Percentiles rank a stretch among this genome's conserved stretches.
Conservation (phyloP, 2,329 filamentous ascomycete genomes). For the Basipetospora chlamydospora region DNA sequence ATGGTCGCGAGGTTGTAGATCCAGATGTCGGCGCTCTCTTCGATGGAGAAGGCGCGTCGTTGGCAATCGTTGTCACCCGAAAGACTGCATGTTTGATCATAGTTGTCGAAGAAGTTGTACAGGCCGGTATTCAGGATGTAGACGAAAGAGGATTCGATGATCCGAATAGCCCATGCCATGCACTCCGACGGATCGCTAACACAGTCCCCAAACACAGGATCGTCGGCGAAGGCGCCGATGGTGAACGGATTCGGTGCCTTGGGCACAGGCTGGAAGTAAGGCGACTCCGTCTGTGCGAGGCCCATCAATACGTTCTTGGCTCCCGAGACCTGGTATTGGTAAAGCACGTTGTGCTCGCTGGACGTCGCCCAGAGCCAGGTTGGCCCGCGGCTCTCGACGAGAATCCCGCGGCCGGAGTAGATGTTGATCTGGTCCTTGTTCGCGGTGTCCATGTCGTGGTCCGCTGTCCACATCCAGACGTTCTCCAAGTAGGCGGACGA, state of each 20-base stretch:
- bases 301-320: conserved; percentile 39
- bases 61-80: conserved; percentile 8
- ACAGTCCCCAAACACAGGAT: conserved; percentile 6
- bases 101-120: conserved; percentile 12
- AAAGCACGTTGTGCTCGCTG: conserved; percentile 34
- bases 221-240: conserved; percentile 5
- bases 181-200: background rate
- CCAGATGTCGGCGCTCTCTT: conserved; percentile 6
- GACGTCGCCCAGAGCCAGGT: conserved; percentile 23
- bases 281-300: conserved; percentile 52
- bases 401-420: conserved; percentile 21
- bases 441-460: conserved; percentile 37
- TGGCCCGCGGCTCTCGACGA: conserved; percentile 16
- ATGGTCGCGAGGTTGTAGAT: conserved; percentile 9
- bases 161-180: background rate
- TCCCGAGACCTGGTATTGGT: conserved; percentile 34
- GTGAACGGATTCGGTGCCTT: conserved; percentile 11
- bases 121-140: conserved; percentile 9
- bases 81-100: conserved; percentile 9
- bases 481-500: conserved; percentile 35
- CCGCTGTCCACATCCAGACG: conserved; percentile 52
- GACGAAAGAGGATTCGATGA: conserved; percentile 5
- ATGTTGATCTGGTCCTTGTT: conserved; percentile 16
- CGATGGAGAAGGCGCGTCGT: conserved; percentile 1
- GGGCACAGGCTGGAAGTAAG: conserved; percentile 15